Base-by-base conservation (phyloP, 371 early-diverging fungal genomes). In the Mortierella sp. region DNA sequence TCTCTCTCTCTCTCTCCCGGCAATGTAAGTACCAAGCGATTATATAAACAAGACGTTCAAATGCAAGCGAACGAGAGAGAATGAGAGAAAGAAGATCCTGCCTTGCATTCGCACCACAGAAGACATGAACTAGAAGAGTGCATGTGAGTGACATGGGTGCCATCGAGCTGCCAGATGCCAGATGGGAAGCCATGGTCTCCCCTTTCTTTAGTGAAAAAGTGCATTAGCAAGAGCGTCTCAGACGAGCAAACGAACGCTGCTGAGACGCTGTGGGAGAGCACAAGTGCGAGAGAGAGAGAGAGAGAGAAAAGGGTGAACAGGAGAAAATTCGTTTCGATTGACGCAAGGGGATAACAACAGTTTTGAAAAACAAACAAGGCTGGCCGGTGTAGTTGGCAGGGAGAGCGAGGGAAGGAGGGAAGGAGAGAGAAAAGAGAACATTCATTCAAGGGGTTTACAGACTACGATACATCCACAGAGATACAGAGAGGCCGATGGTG, bases 241-340 rank as follows among this genome's bases (percentile, higher is more conserved):
- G 16, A 14, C 50, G 16, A 14, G 16, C 16, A 50, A 50, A 14
- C 50, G 13, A 50, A 2, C 16, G 50, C 9, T 50, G 50, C 50
- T 50, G 50, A 50, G 16, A 50, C 13, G 50, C 50, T 50, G 50
- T 31, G 2, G 16, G 16, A 14, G 28, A 26, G 1, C 11, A 28
- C 6, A 54, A 54, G 53, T 4, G 28, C 57, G 11, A 28, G 2
- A 40, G 6, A 40, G 43, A 10, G 57, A 59, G 3, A 55, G n/a
- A n/a, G n/a, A n/a, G n/a, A 3, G 28, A 13, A 59, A 28, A 57
- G 59, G 31, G 31, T 4, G 31, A 14, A 59, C 31, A 59, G 59
- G 31, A 59, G 61, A 61, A 61, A 31, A 50, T 50, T 61, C 59
- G 61, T 61, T 61, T 61, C 61, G 34, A 61, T 61, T 34, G 34